Conservation (phyloP, 176 grass and related monocot species). For the Hordeum vulgare region DNA sequence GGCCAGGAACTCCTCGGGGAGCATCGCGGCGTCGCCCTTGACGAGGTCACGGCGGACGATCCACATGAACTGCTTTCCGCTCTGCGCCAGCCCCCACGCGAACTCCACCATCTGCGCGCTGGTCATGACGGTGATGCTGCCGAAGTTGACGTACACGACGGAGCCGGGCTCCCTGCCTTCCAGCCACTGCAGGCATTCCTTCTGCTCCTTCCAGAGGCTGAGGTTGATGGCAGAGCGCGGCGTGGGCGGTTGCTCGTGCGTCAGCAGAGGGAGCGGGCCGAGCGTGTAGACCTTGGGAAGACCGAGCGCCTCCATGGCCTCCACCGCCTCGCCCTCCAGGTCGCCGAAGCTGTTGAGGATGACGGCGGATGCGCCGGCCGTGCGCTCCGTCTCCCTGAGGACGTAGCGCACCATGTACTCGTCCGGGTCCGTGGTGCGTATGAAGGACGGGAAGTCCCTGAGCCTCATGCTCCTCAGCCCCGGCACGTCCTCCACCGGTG, state of each 20-base stretch:
- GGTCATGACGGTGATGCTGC: constrained; percentile 64
- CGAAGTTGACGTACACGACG: constrained; percentile 78
- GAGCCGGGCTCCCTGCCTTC: constrained; percentile 20
- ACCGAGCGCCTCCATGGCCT: too few relatives aligned
- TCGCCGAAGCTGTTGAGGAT: too few relatives aligned
- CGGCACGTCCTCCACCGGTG: too few relatives aligned
- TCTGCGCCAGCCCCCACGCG: constrained; percentile 63
- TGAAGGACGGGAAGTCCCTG: too few relatives aligned
- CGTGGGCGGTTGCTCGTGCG: constrained; percentile 26
- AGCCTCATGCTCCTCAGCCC: too few relatives aligned
- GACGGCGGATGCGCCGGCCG: too few relatives aligned
- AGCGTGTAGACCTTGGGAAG: constrained; percentile 47
- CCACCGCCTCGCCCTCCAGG: too few relatives aligned
- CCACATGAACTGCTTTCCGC: constrained; percentile 55
- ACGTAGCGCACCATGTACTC: too few relatives aligned
- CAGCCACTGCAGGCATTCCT: constrained; percentile 45
- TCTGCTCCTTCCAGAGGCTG: constrained; percentile 63
- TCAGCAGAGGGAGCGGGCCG: constrained; percentile 52
- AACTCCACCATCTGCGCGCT: constrained; percentile 45
- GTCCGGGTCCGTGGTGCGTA: too few relatives aligned
- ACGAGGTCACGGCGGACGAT: constrained; percentile 54
- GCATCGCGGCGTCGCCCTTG: constrained; percentile 31
- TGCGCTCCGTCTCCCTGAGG: too few relatives aligned
- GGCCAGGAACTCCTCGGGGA: constrained; percentile 7
- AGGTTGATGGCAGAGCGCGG: constrained; percentile 20